Base-by-base conservation (phyloP, 2,329 filamentous ascomycete species). In the Aspergillus calidoustus region DNA sequence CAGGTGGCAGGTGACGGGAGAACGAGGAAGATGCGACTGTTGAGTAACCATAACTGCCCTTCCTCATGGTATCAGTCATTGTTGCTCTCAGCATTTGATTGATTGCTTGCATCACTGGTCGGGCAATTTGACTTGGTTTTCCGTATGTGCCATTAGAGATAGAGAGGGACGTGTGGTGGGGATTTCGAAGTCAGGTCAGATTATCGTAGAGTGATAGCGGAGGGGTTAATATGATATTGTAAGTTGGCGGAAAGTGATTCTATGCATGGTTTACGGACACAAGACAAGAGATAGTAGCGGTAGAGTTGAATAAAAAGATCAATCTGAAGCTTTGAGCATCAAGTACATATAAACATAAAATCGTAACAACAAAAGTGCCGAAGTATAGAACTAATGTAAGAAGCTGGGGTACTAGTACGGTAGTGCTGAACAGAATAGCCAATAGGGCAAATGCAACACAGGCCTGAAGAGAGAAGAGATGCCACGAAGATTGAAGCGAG, bases 401-500 rank as follows among this genome's bases (percentile, higher is more conserved):
- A 13, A 41, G 13, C 34, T 15, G 15, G 34, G 34, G 34, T 41
- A 38, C 34, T 38, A 38, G 25, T 28, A 28, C 6, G 25, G 25
- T 28, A 7, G 25, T 38, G 15, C 11, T 15, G 34, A 43, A 34
- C 22, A 41, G 17, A 48, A 17, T 30, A 28, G 25, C 2, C 25
- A 28, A 28, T 28, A 28, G 25, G 25, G 23, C 28, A 47, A 34
- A 9, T 25, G n/a, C 41, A 57, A 19, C 8, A n/a, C 30, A 43
- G 31, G 25, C 6, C 23, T 30, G 22, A 28, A 57, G 31, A 57
- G 43, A 30, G 38, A 34, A 53, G 49, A 57, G 48, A 41, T 47
- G 44, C 55, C 57, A 28, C 55, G 25, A 53, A 59, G 41, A 44
- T 41, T 31, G 38, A 49, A 34, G 48, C 38, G 54, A 54, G 44